These are phyloP conservation scores for Cyberlindnera euphorbiae DNA, from an alignment of 805 yeast species.

Conservation along the genomic window DNA sequence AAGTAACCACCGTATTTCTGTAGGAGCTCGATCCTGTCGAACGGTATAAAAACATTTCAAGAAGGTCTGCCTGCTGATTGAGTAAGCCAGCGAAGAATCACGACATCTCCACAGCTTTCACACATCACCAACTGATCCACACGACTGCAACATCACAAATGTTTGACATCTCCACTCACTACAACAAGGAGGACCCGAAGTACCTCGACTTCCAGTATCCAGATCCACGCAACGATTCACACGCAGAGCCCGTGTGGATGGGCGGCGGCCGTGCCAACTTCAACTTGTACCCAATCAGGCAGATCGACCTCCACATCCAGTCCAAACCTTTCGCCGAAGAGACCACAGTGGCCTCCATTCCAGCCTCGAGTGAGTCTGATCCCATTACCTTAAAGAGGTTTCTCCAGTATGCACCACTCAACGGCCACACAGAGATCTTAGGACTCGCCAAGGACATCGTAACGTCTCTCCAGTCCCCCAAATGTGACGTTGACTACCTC, in stretches of 20 bases:
- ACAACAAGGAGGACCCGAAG: background rate
- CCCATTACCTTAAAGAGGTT: conserved; percentile 4
- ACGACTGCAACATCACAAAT: too few relatives aligned
- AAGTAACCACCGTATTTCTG: too few relatives aligned
- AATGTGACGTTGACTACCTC: conserved; percentile 29
- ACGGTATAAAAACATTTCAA: too few relatives aligned
- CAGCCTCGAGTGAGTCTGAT: background rate
- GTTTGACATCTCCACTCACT: conserved; percentile 6
- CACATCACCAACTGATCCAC: too few relatives aligned
- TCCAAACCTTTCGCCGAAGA: conserved; percentile 1
- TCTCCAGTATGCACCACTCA: conserved; percentile 7
- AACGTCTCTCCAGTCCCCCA: conserved; percentile 34
- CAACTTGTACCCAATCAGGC: conserved; percentile 6
- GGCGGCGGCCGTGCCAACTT: conserved; percentile 10
- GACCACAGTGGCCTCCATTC: conserved; percentile 3
- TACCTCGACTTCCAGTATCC: conserved; percentile 10
- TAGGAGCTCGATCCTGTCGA: too few relatives aligned
- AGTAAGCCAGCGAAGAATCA: too few relatives aligned
- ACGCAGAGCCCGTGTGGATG: conserved; percentile 10
- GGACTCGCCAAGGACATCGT: conserved; percentile 49
- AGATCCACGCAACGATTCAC: conserved; percentile 9
- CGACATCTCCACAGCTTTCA: too few relatives aligned
- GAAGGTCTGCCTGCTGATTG: too few relatives aligned
- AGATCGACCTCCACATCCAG: conserved; percentile 12
- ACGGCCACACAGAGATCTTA: conserved; percentile 65